Base-by-base conservation (phyloP, 306 rosid species). In the Pterocarpus santalinus region DNA sequence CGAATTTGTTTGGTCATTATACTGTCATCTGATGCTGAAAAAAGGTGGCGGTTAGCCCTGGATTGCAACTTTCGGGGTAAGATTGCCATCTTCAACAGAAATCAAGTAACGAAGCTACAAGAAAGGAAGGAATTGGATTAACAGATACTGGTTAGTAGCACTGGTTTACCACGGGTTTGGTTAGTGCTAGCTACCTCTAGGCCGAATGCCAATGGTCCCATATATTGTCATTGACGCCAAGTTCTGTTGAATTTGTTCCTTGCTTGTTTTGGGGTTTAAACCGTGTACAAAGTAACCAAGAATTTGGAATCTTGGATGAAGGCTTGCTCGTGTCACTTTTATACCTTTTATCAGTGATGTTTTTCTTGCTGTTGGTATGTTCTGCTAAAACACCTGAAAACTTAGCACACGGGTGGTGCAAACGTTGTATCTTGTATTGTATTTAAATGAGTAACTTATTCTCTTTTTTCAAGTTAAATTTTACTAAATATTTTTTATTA, bases 221-320 rank as follows among this genome's bases (percentile, higher is more conserved):
- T 79, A 66, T 83, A 83, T 72, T 78, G 30, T 7, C 41, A 28
- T 61, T 72, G 72, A 56, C 14, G 44, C 58, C 61, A 28, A 72
- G 65, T 75, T 61, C 14, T 46, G 69, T 5, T 75, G 65, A 74
- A 71, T 81, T 43, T 85, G 77, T 88, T 82, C 94, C 91, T 90
- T 92, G 88, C 97, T 92, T 92, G 83, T 68, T 43, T 33, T 64
- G 69, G 74, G 85, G 90, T 81, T 83, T 83, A 43, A 36, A 67
- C 30, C 41, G 30, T 55, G 17, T 41, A 58, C 17, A 72, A 82
- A 73, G 76, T 77, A 69, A 46, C 38, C 66, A 44, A 74, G 73
- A 55, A 72, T 82, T 53, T 82, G 58, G 64, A 69, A 76, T 79
- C 51, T 72, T 56, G 55, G 75, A 82, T 71, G 72, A 85, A 73